These are phyloP conservation scores for Cyclostephanos tholiformis DNA, from an alignment of 108 stramenopile species.

Conservation along the genomic window DNA sequence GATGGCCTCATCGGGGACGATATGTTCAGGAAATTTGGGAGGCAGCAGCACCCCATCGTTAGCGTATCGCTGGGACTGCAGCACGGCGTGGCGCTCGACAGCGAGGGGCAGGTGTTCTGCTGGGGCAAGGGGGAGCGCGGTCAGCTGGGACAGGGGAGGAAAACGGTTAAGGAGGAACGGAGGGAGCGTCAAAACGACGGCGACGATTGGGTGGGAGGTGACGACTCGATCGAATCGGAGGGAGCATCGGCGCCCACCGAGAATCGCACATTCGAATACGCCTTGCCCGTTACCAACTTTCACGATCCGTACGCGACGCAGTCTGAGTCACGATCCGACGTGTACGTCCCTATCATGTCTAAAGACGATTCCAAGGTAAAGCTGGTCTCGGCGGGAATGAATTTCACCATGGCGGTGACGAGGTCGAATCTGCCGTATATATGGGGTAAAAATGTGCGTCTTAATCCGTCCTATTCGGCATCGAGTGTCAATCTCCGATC, in stretches of 20 bases:
- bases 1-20: slow-evolving; percentile 18
- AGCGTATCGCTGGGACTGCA: slow-evolving; percentile 86
- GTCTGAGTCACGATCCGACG: slow-evolving; percentile 12
- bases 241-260: slow-evolving; percentile 23
- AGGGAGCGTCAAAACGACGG: slow-evolving; percentile 20
- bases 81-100: slow-evolving; percentile 82
- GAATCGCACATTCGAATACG: slow-evolving; percentile 50
- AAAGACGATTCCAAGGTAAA: slow-evolving; percentile 36
- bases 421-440: slow-evolving; percentile 71
- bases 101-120: slow-evolving; percentile 70
- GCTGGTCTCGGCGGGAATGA: slow-evolving; percentile 70
- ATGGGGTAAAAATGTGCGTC: slow-evolving; percentile 82
- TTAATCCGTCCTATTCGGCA: slow-evolving; percentile 30
- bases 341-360: slow-evolving; percentile 43
- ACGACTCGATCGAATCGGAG: slow-evolving; percentile 37
- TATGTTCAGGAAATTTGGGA: slow-evolving; percentile 31
- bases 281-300: slow-evolving; percentile 34
- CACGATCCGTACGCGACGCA: slow-evolving; percentile 51
- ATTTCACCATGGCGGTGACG: slow-evolving; percentile 69
- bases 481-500: slow-evolving; percentile 17
- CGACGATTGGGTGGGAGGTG: neutral
- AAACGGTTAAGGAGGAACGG: slow-evolving; percentile 70
- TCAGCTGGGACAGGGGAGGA: slow-evolving; percentile 74
- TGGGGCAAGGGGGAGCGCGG: slow-evolving; percentile 91
- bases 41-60: slow-evolving; percentile 67